Evolutionary conservation across 129 eudicot genomes (phyloP).

Genomic region (Helianthus annuus): HanXRQr2.0-SUNRISE NC_035444.2:30019177-30019676

Average conservation of each 20-base stretch:
- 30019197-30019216: constrained; percentile 6
- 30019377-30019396: constrained; percentile 5
- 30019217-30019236: constrained; percentile 7
- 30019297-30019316: neutral
- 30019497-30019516: neutral
- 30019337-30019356: neutral
- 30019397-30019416: constrained; percentile 10
- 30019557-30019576: neutral
- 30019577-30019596: neutral
- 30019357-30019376: constrained; percentile 21
- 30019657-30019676: no score
- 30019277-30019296: neutral
- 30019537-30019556: neutral
- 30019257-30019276: constrained; percentile 16
- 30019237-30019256: neutral
- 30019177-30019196: neutral
- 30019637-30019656: neutral
- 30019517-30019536: neutral
- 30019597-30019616: no score
- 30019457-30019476: neutral
- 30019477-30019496: neutral
- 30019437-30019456: neutral
- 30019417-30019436: neutral
- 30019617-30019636: neutral
- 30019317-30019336: constrained; percentile 1